Evolutionary conservation across 192 early-diverging fungal genomes (phyloP).

Genomic region (Umbelopsis ramanniana): DNA sequence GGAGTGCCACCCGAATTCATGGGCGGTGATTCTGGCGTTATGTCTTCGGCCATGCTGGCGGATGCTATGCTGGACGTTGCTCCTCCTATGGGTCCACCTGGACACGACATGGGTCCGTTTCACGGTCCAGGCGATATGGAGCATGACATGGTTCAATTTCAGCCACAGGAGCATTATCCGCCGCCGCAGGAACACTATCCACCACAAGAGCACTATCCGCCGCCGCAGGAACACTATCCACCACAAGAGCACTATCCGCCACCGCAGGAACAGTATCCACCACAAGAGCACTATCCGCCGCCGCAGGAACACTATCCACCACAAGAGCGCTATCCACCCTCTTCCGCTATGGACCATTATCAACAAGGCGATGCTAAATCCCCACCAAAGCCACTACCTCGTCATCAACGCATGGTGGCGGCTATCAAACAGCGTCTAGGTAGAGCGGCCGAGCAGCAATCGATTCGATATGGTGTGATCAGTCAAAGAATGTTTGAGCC

Average conservation of each 20-base stretch:
- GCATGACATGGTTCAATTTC: background rate
- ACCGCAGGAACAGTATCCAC: no score
- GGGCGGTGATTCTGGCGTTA: background rate
- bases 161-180: background rate
- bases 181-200: no score
- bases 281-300: no score
- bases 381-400: background rate
- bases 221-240: no score
- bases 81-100: background rate
- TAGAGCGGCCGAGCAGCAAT: background rate
- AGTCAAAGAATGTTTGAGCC: conserved; percentile 12
- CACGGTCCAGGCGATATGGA: background rate
- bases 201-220: no score
- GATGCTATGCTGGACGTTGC: background rate
- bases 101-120: background rate
- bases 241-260: no score
- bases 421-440: conserved; percentile 6
- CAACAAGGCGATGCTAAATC: background rate
- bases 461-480: conserved; percentile 8
- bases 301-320: no score
- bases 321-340: background rate
- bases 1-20: conserved; percentile 1
- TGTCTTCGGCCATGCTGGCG: background rate
- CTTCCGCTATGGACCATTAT: background rate
- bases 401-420: conserved; percentile 2